These are phyloP conservation scores for Russula olivacea DNA, from an alignment of 768 basidiomycete genomes.

Conservation along the genomic window DNA sequence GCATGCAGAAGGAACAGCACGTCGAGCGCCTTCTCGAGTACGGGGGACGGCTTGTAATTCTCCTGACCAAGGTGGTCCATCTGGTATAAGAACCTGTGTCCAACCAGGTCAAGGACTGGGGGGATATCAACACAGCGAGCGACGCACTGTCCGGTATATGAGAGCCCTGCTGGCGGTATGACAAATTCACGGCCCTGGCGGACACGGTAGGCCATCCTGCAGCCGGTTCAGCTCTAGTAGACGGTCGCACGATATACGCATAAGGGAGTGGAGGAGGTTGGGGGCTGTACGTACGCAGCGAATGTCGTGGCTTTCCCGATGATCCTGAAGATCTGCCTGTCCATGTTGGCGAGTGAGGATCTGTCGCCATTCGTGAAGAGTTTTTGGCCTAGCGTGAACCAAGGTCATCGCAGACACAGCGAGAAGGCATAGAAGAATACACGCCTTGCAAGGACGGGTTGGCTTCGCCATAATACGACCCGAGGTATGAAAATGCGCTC, in stretches of 20 bases:
- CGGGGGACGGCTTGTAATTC: conserved; percentile 73
- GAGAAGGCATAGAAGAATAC: conserved; percentile 12
- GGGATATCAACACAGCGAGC: background rate
- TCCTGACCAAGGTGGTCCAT: conserved; percentile 76
- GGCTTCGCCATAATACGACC: conserved; percentile 81
- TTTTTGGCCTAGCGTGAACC: conserved; percentile 51
- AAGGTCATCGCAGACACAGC: background rate
- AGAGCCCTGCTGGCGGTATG: conserved; percentile 71
- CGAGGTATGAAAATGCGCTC: conserved; percentile 81
- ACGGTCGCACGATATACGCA: no score
- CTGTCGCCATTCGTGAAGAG: conserved; percentile 65
- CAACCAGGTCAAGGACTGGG: conserved; percentile 5
- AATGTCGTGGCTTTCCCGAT: conserved; percentile 87
- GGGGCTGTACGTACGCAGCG: conserved; percentile 58
- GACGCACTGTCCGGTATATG: conserved; percentile 76
- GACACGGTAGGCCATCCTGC: conserved; percentile 87
- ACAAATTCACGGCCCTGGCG: conserved; percentile 89
- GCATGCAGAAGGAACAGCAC: conserved; percentile 84
- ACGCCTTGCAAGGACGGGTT: conserved; percentile 82
- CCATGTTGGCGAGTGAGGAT: conserved; percentile 70
- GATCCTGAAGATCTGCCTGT: conserved; percentile 85
- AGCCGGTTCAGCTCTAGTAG: background rate
- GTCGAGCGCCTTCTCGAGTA: conserved; percentile 83
- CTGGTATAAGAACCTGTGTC: conserved; percentile 74
- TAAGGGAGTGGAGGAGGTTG: background rate